Conservation (phyloP, 1,284 basidiomycete species). For the Ceratobasidium sp. region DNA sequence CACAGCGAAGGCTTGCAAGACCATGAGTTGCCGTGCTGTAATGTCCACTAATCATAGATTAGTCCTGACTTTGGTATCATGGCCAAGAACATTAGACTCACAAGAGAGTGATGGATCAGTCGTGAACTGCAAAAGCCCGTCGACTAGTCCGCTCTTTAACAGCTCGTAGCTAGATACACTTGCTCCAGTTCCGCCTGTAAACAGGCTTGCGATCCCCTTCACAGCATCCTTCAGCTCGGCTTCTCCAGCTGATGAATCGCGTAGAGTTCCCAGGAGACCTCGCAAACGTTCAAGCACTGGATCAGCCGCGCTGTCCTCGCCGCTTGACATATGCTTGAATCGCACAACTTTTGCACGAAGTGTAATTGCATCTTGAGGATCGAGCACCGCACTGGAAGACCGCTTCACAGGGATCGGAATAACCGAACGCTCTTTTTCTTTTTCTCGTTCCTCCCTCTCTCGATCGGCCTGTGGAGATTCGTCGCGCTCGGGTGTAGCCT, state of each 20-base stretch:
- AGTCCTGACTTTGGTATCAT: too few relatives aligned
- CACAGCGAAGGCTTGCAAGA: constrained; percentile 76
- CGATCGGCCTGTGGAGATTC: constrained; percentile 21
- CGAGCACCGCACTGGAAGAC: constrained; percentile 51
- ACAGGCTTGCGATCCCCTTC: constrained; percentile 76
- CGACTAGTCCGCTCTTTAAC: constrained; percentile 90
- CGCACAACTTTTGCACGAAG: constrained; percentile 83
- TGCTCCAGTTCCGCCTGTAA: constrained; percentile 66
- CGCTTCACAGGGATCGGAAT: constrained; percentile 30
- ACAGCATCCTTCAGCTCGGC: constrained; percentile 70
- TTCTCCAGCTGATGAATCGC: constrained; percentile 63
- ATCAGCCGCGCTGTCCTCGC: constrained; percentile 67
- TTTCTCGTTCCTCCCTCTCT: constrained; percentile 6
- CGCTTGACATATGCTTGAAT: constrained; percentile 70
- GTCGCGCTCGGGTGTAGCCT: constrained; percentile 23
- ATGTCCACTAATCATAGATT: constrained; percentile 57
- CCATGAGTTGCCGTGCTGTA: constrained; percentile 69
- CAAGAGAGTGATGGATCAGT: constrained; percentile 51
- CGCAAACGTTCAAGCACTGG: constrained; percentile 71
- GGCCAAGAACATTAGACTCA: neutral
- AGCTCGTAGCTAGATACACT: constrained; percentile 97
- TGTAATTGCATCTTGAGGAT: constrained; percentile 90
- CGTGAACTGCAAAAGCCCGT: constrained; percentile 83
- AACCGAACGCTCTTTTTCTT: constrained; percentile 9
- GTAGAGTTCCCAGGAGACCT: constrained; percentile 68